These are phyloP conservation scores for Fusarium citri DNA, from an alignment of 2,329 filamentous ascomycete species.

Conservation along the genomic window DNA sequence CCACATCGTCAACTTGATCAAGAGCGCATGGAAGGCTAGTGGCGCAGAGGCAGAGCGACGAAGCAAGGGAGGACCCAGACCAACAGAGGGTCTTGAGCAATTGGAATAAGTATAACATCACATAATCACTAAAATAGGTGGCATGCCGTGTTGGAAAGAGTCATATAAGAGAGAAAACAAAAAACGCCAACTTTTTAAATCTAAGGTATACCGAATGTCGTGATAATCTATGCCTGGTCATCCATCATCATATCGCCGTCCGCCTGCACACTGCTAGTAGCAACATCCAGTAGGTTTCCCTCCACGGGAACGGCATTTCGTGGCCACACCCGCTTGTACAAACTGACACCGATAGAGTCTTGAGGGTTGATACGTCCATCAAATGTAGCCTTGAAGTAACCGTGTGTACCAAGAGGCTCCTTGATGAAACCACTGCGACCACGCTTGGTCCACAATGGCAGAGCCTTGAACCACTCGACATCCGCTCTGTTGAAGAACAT, in stretches of 20 bases:
- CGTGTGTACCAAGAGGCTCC: slow-evolving; percentile 93
- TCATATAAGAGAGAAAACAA: slow-evolving; percentile 23
- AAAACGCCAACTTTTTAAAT: slow-evolving; percentile 46
- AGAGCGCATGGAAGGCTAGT: slow-evolving; percentile 92
- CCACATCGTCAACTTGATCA: slow-evolving; percentile 86
- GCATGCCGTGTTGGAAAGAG: not conserved
- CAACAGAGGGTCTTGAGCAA: slow-evolving; percentile 66
- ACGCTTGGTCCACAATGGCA: slow-evolving; percentile 93
- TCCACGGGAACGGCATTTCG: slow-evolving; percentile 68
- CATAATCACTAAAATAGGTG: not conserved
- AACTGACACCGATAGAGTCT: slow-evolving; percentile 89
- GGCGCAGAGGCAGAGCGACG: slow-evolving; percentile 75
- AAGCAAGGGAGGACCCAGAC: slow-evolving; percentile 66
- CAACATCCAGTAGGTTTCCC: slow-evolving; percentile 57
- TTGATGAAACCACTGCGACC: slow-evolving; percentile 93
- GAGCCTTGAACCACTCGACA: slow-evolving; percentile 96
- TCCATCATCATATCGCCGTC: slow-evolving; percentile 54
- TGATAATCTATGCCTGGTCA: slow-evolving; percentile 44
- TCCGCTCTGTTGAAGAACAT: slow-evolving; percentile 99
- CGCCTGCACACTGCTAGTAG: slow-evolving; percentile 28
- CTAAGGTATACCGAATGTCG: slow-evolving; percentile 48
- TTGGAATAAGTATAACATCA: slow-evolving; percentile 46
- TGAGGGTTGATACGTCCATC: slow-evolving; percentile 96
- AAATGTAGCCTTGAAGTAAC: slow-evolving; percentile 99
- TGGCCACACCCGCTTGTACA: slow-evolving; percentile 89